These are phyloP conservation scores for Magnaporthales sp. DNA, from an alignment of 2,329 filamentous ascomycete genomes.

Conservation along the genomic window DNA sequence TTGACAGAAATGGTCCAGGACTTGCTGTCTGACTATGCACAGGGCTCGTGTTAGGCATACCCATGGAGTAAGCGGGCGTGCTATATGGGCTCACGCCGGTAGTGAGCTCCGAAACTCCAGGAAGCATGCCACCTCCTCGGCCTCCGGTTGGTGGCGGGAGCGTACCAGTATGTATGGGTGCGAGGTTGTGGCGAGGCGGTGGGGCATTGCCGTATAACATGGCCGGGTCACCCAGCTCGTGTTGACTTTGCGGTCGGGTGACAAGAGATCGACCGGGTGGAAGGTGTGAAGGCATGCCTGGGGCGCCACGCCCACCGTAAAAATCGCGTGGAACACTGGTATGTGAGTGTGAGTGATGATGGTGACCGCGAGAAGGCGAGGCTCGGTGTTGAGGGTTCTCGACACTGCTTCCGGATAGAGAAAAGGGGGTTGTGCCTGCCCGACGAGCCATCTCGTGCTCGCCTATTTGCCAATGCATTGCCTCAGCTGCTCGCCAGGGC, in stretches of 20 bases:
- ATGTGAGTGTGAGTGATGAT: constrained; percentile 37
- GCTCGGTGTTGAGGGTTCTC: constrained; percentile 23
- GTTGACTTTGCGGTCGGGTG: constrained; percentile 32
- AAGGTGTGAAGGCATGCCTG: constrained; percentile 9
- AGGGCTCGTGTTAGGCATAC: constrained; percentile 27
- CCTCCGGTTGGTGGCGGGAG: constrained; percentile 18
- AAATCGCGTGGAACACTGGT: constrained; percentile 35
- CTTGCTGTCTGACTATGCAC: constrained; percentile 30
- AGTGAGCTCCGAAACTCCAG: constrained; percentile 54
- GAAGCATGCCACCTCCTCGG: constrained; percentile 39
- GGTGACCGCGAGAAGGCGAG: constrained; percentile 26
- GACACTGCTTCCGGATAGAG: constrained; percentile 32
- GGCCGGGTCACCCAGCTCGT: constrained; percentile 8
- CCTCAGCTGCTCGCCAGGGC: constrained; percentile 91
- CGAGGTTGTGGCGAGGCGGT: constrained; percentile 31
- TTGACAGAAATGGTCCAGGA: constrained; percentile 29
- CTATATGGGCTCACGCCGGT: constrained; percentile 54
- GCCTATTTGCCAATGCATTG: constrained; percentile 96
- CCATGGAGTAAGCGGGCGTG: constrained; percentile 44
- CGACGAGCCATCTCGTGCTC: constrained; percentile 89
- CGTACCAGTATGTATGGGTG: constrained; percentile 38
- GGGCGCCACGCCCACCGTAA: constrained; percentile 27
- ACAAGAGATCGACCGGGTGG: constrained; percentile 13
- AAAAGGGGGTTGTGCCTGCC: constrained; percentile 82
- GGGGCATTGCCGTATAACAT: constrained; percentile 17